Percentiles rank a stretch among this genome's conserved stretches.
These are phyloP conservation scores for Ogataea haglerorum DNA, from an alignment of 805 yeast species.

Conservation along the genomic window DNA sequence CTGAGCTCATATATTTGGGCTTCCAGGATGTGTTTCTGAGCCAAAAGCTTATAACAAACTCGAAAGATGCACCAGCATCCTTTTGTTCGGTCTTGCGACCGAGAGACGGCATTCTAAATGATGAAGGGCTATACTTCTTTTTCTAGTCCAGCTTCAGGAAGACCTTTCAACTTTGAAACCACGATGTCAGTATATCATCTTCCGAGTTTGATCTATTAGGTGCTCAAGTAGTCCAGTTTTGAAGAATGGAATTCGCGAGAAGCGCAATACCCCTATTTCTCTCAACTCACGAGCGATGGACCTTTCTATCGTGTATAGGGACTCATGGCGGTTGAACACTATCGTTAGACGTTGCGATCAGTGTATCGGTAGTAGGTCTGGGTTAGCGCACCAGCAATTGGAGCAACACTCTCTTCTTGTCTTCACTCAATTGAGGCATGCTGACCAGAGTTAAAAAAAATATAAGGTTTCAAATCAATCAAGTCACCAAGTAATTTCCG, in stretches of 20 bases:
- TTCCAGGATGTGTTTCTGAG: slow-evolving; percentile 19
- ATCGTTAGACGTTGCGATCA: slow-evolving; percentile 14
- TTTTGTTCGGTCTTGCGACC: not conserved
- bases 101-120: not conserved
- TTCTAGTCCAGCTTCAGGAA: slow-evolving; percentile 19
- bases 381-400: slow-evolving; percentile 9
- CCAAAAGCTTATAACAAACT: slow-evolving; percentile 20
- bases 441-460: not conserved
- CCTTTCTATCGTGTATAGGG: not conserved
- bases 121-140: not conserved
- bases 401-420: slow-evolving; percentile 16
- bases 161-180: slow-evolving; percentile 20
- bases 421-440: too few relatives aligned
- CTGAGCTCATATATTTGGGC: slow-evolving; percentile 5
- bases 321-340: slow-evolving; percentile 9
- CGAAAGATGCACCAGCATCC: not conserved
- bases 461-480: not conserved
- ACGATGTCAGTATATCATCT: slow-evolving; percentile 27
- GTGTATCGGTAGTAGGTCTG: slow-evolving; percentile 5
- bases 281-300: too few relatives aligned
- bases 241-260: not conserved
- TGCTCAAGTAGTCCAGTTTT: slow-evolving; percentile 12
- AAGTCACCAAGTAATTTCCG: slow-evolving; percentile 2
- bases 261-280: too few relatives aligned
- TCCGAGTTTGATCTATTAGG: slow-evolving; percentile 21